Percentiles rank a stretch among this genome's conserved stretches.
Evolutionary conservation across 2,329 filamentous ascomycete genomes (phyloP).

Genomic region (Coniochaeta prunicola): DNA sequence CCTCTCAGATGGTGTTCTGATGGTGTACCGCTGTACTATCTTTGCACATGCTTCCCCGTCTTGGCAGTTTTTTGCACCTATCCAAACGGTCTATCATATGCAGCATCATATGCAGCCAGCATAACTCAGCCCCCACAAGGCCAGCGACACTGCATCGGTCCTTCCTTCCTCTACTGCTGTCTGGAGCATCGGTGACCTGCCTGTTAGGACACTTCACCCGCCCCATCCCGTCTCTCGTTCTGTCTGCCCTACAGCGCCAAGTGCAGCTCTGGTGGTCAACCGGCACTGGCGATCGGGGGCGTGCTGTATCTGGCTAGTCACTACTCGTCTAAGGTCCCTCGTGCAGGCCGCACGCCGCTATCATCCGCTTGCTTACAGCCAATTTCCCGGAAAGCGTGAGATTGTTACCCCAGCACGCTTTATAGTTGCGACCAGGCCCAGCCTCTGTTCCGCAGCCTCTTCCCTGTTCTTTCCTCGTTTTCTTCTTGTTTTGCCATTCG

Average conservation of each 20-base stretch:
- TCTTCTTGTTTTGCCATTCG: not conserved
- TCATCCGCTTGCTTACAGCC: not conserved
- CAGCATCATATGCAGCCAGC: not conserved
- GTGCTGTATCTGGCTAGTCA: not conserved
- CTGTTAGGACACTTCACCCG: not conserved
- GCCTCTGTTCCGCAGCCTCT: not conserved
- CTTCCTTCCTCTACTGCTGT: not conserved
- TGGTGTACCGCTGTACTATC: not conserved
- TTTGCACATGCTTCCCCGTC: not conserved
- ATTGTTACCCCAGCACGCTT: not conserved
- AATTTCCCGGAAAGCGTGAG: not conserved
- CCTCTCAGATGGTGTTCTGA: not conserved
- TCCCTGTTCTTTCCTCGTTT: not conserved
- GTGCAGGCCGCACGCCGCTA: not conserved
- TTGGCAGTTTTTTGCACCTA: not conserved
- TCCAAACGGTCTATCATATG: not conserved
- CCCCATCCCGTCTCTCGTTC: not conserved
- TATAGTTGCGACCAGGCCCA: not conserved
- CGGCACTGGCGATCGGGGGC: not conserved
- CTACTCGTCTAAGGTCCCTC: not conserved
- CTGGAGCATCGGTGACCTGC: not conserved
- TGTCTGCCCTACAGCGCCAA: not conserved
- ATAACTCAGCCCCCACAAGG: not conserved
- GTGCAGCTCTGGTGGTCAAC: not conserved
- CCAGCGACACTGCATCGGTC: not conserved